These are phyloP conservation scores for Plasmodium vivax DNA, from an alignment of 169 alveolate genomes.

Conservation along the genomic window DNA sequence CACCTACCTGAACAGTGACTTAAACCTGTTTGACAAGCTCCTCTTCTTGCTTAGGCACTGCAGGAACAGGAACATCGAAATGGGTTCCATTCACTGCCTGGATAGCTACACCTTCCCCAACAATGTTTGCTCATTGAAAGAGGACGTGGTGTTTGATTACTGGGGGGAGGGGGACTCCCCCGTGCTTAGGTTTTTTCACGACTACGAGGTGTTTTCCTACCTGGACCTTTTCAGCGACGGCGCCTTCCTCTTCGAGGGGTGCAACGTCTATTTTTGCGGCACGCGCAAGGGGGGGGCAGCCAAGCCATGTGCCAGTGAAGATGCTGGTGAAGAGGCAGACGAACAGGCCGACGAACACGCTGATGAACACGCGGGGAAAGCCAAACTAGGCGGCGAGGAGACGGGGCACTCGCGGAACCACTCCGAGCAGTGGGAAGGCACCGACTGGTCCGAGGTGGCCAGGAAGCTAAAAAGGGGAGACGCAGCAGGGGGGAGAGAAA, in stretches of 20 bases:
- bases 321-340: no score
- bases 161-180: neutral
- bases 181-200: neutral
- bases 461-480: neutral
- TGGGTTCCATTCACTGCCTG: slow-evolving; percentile 34
- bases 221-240: slow-evolving; percentile 24
- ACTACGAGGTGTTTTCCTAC: slow-evolving; percentile 37
- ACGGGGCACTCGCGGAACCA: neutral
- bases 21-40: slow-evolving; percentile 33
- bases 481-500: neutral
- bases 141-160: slow-evolving; percentile 25
- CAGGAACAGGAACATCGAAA: slow-evolving; percentile 35
- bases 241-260: slow-evolving; percentile 30
- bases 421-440: neutral
- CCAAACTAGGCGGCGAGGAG: neutral
- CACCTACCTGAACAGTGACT: slow-evolving; percentile 49
- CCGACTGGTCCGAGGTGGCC: neutral
- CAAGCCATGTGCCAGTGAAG: neutral
- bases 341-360: neutral
- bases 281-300: neutral
- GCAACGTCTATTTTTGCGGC: slow-evolving; percentile 27
- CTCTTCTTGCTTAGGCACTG: neutral
- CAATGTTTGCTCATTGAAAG: neutral
- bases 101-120: slow-evolving; percentile 68
- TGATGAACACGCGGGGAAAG: neutral